Conservation (phyloP, 495 filamentous ascomycete genomes). For the Podospora comata region DNA sequence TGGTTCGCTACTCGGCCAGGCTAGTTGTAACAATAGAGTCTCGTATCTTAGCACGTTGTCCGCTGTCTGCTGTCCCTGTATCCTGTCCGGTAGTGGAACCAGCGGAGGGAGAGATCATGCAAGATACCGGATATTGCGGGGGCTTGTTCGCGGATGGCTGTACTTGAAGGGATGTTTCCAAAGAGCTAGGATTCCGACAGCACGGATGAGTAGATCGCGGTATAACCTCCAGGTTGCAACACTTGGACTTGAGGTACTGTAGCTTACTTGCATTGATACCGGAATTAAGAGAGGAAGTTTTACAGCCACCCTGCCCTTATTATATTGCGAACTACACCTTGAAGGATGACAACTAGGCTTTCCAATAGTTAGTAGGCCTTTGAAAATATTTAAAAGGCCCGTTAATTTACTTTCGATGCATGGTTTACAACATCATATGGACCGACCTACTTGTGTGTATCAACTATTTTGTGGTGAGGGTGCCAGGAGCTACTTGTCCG, state of each 20-base stretch:
- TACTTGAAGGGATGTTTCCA: neutral
- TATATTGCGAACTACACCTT: no score
- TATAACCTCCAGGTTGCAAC: slow-evolving; percentile 1
- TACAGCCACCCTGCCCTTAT: neutral
- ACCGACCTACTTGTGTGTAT: no score
- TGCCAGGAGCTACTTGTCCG: no score
- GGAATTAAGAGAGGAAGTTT: slow-evolving; percentile 18
- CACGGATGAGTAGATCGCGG: slow-evolving; percentile 1
- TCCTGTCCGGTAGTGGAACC: neutral
- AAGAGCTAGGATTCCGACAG: neutral
- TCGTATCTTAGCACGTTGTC: neutral
- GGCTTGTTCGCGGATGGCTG: neutral
- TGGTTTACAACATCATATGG: no score
- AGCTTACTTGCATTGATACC: slow-evolving; percentile 20
- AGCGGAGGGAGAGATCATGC: neutral
- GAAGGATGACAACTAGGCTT: neutral
- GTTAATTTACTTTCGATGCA: no score
- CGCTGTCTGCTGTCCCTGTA: neutral
- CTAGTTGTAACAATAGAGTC: slow-evolving; percentile 11
- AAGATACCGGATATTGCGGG: neutral
- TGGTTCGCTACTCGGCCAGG: neutral
- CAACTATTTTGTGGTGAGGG: no score
- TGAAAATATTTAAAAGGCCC: no score
- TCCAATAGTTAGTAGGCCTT: neutral
- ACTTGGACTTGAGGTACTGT: neutral